phyloP scores from a whole-genome alignment of 352 stramenopile genomes.

The Globisporangium nagaii region DNA sequence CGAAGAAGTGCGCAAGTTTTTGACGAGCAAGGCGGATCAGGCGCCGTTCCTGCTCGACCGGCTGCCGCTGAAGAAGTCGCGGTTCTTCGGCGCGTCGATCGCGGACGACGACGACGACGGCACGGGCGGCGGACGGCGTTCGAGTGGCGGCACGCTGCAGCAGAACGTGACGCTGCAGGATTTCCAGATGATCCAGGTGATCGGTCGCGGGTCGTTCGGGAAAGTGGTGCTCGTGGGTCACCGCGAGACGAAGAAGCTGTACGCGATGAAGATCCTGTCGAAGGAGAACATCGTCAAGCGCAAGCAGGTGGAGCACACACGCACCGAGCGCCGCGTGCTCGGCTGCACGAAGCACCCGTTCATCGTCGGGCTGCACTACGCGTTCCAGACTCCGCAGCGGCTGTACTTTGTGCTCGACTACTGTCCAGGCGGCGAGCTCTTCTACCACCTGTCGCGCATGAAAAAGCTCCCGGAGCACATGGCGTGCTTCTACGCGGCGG shows the following conservation, averaged over 20 bases:
- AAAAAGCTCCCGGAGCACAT: constrained; percentile 86
- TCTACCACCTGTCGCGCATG: constrained; percentile 84
- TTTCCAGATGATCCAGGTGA: constrained; percentile 85
- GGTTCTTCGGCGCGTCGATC: constrained; percentile 64
- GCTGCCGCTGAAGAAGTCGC: constrained; percentile 51
- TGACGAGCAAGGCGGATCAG: constrained; percentile 81
- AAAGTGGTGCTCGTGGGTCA: constrained; percentile 87
- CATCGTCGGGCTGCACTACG: constrained; percentile 85
- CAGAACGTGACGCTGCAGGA: constrained; percentile 60
- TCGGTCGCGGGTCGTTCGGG: constrained; percentile 89
- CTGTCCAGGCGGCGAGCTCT: constrained; percentile 84
- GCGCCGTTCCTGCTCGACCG: constrained; percentile 67
- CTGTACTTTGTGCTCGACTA: constrained; percentile 97
- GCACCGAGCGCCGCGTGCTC: constrained; percentile 81
- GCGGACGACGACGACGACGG: constrained; percentile 52
- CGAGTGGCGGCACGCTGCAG: constrained; percentile 14
- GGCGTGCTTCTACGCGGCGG: constrained; percentile 85
- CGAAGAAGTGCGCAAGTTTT: constrained; percentile 73
- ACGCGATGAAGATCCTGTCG: constrained; percentile 90
- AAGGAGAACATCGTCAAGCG: constrained; percentile 89
- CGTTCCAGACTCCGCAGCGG: constrained; percentile 84
- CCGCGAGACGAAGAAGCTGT: constrained; percentile 84
- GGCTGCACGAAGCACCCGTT: constrained; percentile 82
- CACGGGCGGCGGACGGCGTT: background rate
- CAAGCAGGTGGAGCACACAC: constrained; percentile 87